These are phyloP conservation scores for Pseudogymnoascus sp. DNA, from an alignment of 2,329 filamentous ascomycete genomes.

Conservation along the genomic window DNA sequence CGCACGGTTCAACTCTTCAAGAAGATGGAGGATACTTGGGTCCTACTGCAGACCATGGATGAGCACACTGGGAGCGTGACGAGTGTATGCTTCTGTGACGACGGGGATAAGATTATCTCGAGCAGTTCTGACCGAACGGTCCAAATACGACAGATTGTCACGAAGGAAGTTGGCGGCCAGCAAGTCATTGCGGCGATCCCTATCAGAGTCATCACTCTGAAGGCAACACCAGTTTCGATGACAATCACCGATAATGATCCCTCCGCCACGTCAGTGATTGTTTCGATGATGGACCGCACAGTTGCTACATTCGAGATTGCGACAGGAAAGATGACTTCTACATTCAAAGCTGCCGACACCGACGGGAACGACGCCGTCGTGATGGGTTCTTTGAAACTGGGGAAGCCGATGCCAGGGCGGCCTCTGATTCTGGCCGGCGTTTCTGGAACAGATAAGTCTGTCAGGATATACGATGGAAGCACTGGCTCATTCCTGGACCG, in stretches of 20 bases:
- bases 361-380: conserved; percentile 74
- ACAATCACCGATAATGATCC: conserved; percentile 43
- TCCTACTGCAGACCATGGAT: conserved; percentile 81
- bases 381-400: conserved; percentile 67
- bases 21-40: conserved; percentile 49
- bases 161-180: conserved; percentile 51
- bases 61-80: conserved; percentile 85
- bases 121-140: conserved; percentile 83
- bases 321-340: conserved; percentile 60
- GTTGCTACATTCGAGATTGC: conserved; percentile 54
- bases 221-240: conserved; percentile 82
- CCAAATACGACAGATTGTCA: conserved; percentile 70
- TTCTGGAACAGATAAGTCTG: conserved; percentile 91
- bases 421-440: conserved; percentile 70
- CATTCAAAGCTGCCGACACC: conserved; percentile 77
- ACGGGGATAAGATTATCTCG: conserved; percentile 61
- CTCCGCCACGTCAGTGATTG: conserved; percentile 40
- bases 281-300: conserved; percentile 53
- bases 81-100: conserved; percentile 65
- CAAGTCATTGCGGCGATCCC: conserved; percentile 69
- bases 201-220: conserved; percentile 68
- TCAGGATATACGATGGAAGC: conserved; percentile 76
- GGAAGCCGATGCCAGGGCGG: conserved; percentile 43
- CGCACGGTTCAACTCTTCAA: conserved; percentile 88
- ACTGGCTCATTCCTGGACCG: conserved; percentile 71